Percentiles rank a stretch among this genome's conserved stretches.
Conservation (phyloP, 495 filamentous ascomycete genomes). For the Trypethelium eluteriae region DNA sequence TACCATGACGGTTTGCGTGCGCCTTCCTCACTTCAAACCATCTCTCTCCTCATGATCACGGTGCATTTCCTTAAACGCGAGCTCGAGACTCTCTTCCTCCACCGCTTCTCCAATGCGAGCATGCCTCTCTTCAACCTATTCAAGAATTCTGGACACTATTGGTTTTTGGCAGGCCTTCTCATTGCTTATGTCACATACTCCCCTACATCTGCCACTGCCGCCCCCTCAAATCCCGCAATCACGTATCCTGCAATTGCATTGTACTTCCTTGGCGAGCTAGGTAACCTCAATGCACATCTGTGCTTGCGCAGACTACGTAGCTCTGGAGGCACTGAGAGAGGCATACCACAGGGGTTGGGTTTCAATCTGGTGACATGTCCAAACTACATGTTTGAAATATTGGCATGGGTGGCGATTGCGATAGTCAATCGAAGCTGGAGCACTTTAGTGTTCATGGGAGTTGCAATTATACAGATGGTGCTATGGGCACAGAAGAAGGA, state of each 20-base stretch:
- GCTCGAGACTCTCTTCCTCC: conserved; percentile 85
- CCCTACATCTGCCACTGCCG: conserved; percentile 55
- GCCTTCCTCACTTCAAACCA: conserved; percentile 58
- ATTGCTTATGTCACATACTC: conserved; percentile 80
- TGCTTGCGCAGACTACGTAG: conserved; percentile 66
- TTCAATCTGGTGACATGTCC: conserved; percentile 86
- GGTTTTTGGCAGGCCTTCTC: conserved; percentile 72
- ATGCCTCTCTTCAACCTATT: conserved; percentile 84
- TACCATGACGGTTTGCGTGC: conserved; percentile 51
- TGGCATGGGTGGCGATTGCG: conserved; percentile 73
- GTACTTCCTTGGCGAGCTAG: conserved; percentile 66
- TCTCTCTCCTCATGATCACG: conserved; percentile 62
- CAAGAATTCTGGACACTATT: conserved; percentile 89
- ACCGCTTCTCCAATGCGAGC: conserved; percentile 88
- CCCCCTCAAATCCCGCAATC: conserved; percentile 40
- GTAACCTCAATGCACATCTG: conserved; percentile 71
- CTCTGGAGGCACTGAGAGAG: conserved; percentile 72
- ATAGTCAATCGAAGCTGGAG: conserved; percentile 69
- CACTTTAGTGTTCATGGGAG: conserved; percentile 60
- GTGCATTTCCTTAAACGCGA: conserved; percentile 94
- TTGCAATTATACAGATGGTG: conserved; percentile 68
- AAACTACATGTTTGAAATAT: conserved; percentile 90
- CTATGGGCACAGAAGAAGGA: conserved; percentile 91
- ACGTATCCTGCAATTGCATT: conserved; percentile 58
- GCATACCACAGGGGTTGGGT: conserved; percentile 80